Evolutionary conservation across 768 basidiomycete species (phyloP), one percentile per base, ranked within the genome.

Genomic region (Pisolithus orientalis): DNA sequence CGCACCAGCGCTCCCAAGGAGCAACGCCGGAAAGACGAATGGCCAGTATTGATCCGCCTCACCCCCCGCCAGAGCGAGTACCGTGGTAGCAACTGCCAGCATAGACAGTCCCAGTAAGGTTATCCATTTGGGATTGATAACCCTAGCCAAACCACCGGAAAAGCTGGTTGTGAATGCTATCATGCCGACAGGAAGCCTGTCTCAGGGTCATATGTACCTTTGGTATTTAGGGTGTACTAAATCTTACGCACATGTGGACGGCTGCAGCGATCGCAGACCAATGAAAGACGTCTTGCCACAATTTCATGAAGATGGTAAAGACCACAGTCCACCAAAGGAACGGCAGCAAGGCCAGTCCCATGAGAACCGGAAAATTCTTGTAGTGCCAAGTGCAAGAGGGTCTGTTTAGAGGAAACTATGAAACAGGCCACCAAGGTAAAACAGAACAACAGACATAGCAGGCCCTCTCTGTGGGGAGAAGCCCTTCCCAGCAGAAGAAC

Each of bases 401-500:
- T 50, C 75, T 73, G 47, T 37, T 14, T 17, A 9, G 3, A 2
- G 38, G 11, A 31, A 4, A 7, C 21, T 13, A 53, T 37, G 8
- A 28, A 39, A 57, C 29, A 56, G 34, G 6, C 29, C 6, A 32
- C 17, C 1, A 34, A 51, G 28, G 29, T 24, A 8, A 52, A 29
- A 29, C 52, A 32, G n/a, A 47, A 14, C 21, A 13, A 58, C 72
- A 40, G 57, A 76, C 75, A 78, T 60, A 5, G 74, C 72, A n/a
- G 10, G 81, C 79, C 5, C 59, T 61, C 11, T 75, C 63, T 14
- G 59, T 56, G 2, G 73, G 74, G 13, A 79, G 60, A 0, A 57
- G 42, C 8, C 71, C 63, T 56, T 83, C 80, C 72, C 75, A 82
- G 47, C 71, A 65, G 64, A 83, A 78, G 68, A 84, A 84, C n/a